Conservation (phyloP, 2,329 filamentous ascomycete genomes). For the Alternaria viburni region DNA sequence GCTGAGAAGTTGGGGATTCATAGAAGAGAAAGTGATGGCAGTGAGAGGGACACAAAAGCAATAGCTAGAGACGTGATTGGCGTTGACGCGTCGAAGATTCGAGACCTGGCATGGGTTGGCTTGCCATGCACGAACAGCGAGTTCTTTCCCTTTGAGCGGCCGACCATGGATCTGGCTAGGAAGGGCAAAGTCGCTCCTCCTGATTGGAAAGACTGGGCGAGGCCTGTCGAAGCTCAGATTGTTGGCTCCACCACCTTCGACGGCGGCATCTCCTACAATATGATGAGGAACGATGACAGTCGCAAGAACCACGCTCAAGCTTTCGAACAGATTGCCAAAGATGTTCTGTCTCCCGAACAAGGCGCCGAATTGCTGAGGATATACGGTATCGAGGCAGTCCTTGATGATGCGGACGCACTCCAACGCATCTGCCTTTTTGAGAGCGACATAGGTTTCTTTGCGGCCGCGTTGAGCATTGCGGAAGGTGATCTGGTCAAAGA, state of each 20-base stretch:
- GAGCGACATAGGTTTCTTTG: conserved; percentile 27
- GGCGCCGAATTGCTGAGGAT: conserved; percentile 1
- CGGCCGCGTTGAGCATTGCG: conserved; percentile 14
- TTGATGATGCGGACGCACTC: conserved; percentile 12
- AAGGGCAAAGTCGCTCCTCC: not conserved
- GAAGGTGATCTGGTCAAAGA: conserved; percentile 11
- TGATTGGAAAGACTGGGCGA: conserved; percentile 1
- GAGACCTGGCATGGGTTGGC: conserved; percentile 21
- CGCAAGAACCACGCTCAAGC: conserved; percentile 10
- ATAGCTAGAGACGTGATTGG: conserved; percentile 12
- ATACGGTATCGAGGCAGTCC: not conserved
- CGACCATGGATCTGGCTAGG: conserved; percentile 11
- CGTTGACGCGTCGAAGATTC: conserved; percentile 8
- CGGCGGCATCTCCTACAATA: conserved; percentile 25
- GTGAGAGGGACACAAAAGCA: not conserved
- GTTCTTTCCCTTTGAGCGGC: conserved; percentile 13
- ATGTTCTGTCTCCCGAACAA: conserved; percentile 4
- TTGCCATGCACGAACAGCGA: conserved; percentile 15
- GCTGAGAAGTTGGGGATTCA: conserved; percentile 7
- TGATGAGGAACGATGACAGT: conserved; percentile 15
- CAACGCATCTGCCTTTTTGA: conserved; percentile 25
- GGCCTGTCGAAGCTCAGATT: conserved; percentile 17
- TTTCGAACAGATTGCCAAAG: not conserved
- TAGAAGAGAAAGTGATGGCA: not conserved
- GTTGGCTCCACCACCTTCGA: conserved; percentile 22